phyloP scores from a whole-genome alignment of 2,329 filamentous ascomycete genomes.

The Fusarium coicis region DNA sequence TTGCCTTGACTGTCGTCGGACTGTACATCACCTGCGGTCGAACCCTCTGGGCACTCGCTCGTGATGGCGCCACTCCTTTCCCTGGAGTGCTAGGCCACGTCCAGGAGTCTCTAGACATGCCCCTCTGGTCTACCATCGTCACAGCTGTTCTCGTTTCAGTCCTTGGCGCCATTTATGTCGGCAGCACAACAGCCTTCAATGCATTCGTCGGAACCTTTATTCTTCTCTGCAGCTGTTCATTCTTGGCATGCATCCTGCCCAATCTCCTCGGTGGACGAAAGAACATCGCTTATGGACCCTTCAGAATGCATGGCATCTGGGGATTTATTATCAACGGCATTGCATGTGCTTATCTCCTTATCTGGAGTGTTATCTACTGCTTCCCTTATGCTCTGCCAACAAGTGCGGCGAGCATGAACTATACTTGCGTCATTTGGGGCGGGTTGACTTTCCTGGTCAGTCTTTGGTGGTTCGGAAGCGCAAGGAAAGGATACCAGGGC shows the following conservation, averaged over 20 bases:
- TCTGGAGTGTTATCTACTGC: slow-evolving; percentile 72
- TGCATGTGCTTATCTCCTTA: slow-evolving; percentile 66
- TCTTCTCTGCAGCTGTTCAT: slow-evolving; percentile 54
- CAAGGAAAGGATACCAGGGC: slow-evolving; percentile 41
- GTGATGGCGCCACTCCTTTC: slow-evolving; percentile 53
- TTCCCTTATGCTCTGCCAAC: slow-evolving; percentile 63
- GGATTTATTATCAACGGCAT: slow-evolving; percentile 64
- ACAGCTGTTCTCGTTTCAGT: slow-evolving; percentile 59
- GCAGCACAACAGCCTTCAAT: slow-evolving; percentile 73
- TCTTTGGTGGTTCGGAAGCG: slow-evolving; percentile 55
- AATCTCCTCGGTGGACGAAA: slow-evolving; percentile 58
- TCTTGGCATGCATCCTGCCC: slow-evolving; percentile 71
- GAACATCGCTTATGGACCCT: slow-evolving; percentile 62
- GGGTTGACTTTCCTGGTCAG: slow-evolving; percentile 53
- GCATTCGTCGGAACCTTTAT: slow-evolving; percentile 68
- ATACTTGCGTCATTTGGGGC: slow-evolving; percentile 57
- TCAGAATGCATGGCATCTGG: slow-evolving; percentile 60
- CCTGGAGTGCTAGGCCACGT: slow-evolving; percentile 46
- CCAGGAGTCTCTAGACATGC: slow-evolving; percentile 47
- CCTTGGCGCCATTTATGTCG: slow-evolving; percentile 73
- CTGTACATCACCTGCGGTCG: slow-evolving; percentile 54
- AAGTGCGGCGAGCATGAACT: slow-evolving; percentile 63
- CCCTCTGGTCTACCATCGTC: slow-evolving; percentile 60
- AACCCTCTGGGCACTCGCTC: slow-evolving; percentile 54
- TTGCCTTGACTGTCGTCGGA: slow-evolving; percentile 50